Percentiles rank a stretch among this genome's conserved stretches.
Conservation (phyloP, 1,284 basidiomycete species). For the Trichosporon ovoides region DNA sequence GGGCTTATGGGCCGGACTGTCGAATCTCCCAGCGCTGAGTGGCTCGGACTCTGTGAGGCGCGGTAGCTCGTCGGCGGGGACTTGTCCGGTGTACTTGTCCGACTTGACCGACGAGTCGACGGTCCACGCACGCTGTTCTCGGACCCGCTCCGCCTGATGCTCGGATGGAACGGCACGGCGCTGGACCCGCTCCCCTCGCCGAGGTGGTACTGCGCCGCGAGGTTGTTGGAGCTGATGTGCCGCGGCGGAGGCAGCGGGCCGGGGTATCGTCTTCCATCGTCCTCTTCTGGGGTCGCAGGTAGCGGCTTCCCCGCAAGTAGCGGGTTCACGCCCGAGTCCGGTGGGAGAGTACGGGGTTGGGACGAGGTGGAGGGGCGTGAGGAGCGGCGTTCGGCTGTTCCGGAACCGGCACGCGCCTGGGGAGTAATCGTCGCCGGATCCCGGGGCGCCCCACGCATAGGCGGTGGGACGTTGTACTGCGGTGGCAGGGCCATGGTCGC, state of each 20-base stretch:
- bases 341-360: neutral
- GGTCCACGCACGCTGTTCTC: neutral
- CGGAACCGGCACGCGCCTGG: neutral
- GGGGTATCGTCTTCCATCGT: neutral
- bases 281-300: neutral
- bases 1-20: too few relatives aligned
- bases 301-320: neutral
- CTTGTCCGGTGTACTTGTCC: neutral
- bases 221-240: neutral
- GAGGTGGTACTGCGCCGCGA: neutral
- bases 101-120: neutral
- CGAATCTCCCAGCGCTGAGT: too few relatives aligned
- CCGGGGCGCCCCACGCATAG: neutral
- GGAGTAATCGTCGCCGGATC: neutral
- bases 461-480: neutral
- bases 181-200: neutral
- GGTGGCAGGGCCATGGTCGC: neutral
- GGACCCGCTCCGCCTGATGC: neutral
- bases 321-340: neutral
- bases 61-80: neutral
- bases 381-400: neutral
- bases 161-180: neutral
- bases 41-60: neutral
- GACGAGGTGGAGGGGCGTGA: neutral
- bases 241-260: neutral